Base-by-base conservation (phyloP, 176 grass and related monocot genomes). In the Raddia guianensis region DNA sequence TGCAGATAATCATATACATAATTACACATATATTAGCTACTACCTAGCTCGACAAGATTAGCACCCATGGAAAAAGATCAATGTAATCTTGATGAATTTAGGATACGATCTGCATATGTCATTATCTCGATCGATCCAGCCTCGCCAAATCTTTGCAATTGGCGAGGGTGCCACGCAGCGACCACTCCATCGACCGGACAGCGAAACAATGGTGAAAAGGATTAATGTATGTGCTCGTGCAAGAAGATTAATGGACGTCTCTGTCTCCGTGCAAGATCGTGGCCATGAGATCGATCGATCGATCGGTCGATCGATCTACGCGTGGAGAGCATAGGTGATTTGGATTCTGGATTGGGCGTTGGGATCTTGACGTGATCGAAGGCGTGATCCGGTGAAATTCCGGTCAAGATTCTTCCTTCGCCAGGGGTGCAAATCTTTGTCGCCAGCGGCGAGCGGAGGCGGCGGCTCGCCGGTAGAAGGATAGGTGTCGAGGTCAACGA, bases 231-330 rank as follows among this genome's bases (percentile, higher is more conserved):
- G 10, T 63, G 10, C 76, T 64, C 53, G 27, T 57, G 58, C 20
- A 13, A 46, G 37, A 40, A 40, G 37, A 40, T 40, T 40, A 40
- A 70, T 71, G 85, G 79, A 87, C 16, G 72, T 82, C 85, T 51
- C 55, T 75, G 5, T 86, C 82, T 86, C 82, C 18, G n/a, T 12
- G 42, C n/a, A 58, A 10, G 55, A 2, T 20, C 37, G 37, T 40
- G 37, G 3, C 27, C 27, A 27, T 20, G 18, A n/a, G n/a, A 8
- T 9, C 18, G 54, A 16, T 20, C 27, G 54, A 16, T 20, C 18
- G 54, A 16, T 20, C 27, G 54, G 6, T 20, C 3, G 19, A 58
- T 20, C 57, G 57, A 60, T 60, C 57, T 11, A 60, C 43, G 67
- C 43, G 84, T 74, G 60, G 58, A 42, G 40, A 73, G 37, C 37